Evolutionary conservation across 768 basidiomycete species (phyloP).

Genomic region (Leccinellum luteum): DNA sequence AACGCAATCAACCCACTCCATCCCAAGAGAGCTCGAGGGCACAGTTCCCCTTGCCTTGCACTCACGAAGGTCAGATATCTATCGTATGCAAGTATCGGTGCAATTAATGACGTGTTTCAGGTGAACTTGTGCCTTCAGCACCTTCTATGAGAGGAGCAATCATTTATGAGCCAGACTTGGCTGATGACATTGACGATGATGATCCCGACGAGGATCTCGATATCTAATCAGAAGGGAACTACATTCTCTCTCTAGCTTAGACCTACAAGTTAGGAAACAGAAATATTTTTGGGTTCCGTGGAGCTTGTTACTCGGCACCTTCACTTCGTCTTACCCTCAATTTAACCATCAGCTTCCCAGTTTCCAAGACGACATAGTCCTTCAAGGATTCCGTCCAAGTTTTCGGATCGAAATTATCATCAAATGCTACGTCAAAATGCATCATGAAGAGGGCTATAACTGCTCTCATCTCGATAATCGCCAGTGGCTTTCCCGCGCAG

Average conservation of each 20-base stretch:
- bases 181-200: slow-evolving; percentile 92
- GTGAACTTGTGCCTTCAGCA: slow-evolving; percentile 29
- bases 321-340: slow-evolving; percentile 11
- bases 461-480: slow-evolving; percentile 36
- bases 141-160: slow-evolving; percentile 46
- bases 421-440: slow-evolving; percentile 33
- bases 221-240: slow-evolving; percentile 42
- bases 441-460: slow-evolving; percentile 33
- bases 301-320: not conserved
- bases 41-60: slow-evolving; percentile 86
- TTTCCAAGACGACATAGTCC: slow-evolving; percentile 29
- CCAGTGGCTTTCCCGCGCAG: slow-evolving; percentile 48
- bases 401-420: slow-evolving; percentile 26
- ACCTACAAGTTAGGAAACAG: not conserved
- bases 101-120: slow-evolving; percentile 24
- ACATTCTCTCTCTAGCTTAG: not conserved
- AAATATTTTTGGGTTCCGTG: not conserved
- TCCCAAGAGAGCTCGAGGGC: slow-evolving; percentile 79
- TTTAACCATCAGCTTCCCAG: slow-evolving; percentile 24
- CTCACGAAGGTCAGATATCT: slow-evolving; percentile 66
- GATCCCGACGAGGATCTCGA: slow-evolving; percentile 96
- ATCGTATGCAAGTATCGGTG: not conserved
- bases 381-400: slow-evolving; percentile 28
- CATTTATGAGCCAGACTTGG: slow-evolving; percentile 89
- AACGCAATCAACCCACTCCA: slow-evolving; percentile 68